phyloP scores from a whole-genome alignment of 176 grass and related monocot genomes.

The Echinochloa phyllopogon region DNA sequence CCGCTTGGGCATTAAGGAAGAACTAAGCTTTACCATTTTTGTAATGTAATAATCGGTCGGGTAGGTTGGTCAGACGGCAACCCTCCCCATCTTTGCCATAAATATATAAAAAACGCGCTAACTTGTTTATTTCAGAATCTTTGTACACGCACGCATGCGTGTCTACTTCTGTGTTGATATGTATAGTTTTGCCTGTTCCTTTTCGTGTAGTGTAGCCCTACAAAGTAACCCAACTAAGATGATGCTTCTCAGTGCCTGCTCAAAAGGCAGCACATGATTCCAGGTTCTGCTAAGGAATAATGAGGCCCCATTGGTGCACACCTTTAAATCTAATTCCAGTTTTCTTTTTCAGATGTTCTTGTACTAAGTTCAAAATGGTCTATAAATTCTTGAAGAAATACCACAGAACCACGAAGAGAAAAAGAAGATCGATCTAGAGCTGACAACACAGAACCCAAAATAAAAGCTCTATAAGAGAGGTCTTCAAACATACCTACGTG shows the following conservation, averaged over 20 bases:
- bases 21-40: slow-evolving; percentile 43
- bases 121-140: slow-evolving; percentile 26
- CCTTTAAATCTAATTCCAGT: slow-evolving; percentile 21
- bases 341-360: neutral
- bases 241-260: slow-evolving; percentile 25
- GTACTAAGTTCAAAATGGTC: neutral
- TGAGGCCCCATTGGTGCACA: slow-evolving; percentile 17
- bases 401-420: neutral
- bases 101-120: slow-evolving; percentile 22
- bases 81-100: slow-evolving; percentile 8
- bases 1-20: slow-evolving; percentile 56
- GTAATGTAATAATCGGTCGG: slow-evolving; percentile 41
- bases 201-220: slow-evolving; percentile 27
- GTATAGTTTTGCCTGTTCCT: slow-evolving; percentile 21
- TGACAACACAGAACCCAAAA: neutral
- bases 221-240: slow-evolving; percentile 36
- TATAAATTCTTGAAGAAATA: neutral
- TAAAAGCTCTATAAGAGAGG: neutral
- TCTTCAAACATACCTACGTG: slow-evolving; percentile 47
- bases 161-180: slow-evolving; percentile 37
- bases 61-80: slow-evolving; percentile 39
- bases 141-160: slow-evolving; percentile 34
- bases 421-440: slow-evolving; percentile 12
- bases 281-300: slow-evolving; percentile 40
- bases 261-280: slow-evolving; percentile 45